Evolutionary conservation across 805 yeast species (phyloP).

Genomic region (Kazachstania viticola): DNA sequence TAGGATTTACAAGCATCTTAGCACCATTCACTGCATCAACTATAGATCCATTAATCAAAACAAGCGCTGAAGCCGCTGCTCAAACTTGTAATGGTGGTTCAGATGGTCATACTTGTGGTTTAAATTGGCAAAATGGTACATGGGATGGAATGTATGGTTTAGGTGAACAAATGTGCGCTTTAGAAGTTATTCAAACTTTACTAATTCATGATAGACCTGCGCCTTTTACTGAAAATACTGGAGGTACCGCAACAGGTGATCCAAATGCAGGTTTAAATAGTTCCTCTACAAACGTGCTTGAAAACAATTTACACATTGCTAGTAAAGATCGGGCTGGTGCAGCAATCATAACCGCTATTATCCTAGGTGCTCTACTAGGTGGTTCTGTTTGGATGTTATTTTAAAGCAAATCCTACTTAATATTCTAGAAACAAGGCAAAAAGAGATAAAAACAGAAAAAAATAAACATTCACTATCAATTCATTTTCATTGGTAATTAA

Average conservation of each 20-base stretch:
- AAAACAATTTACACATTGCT: conserved; percentile 34
- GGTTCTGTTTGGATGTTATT: conserved; percentile 73
- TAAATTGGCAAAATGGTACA: conserved; percentile 45
- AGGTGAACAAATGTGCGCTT: conserved; percentile 70
- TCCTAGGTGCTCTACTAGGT: conserved; percentile 47
- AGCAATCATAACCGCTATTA: conserved; percentile 71
- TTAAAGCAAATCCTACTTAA: conserved; percentile 14
- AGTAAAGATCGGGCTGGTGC: conserved; percentile 79
- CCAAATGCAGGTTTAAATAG: conserved; percentile 37
- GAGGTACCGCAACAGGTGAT: conserved; percentile 48
- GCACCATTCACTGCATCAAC: conserved; percentile 37
- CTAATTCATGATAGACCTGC: conserved; percentile 35
- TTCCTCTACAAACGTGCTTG: conserved; percentile 27
- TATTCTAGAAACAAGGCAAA: no score
- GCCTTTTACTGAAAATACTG: conserved; percentile 41
- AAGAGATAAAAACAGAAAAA: background rate
- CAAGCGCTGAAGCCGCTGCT: conserved; percentile 60
- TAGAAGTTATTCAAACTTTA: conserved; percentile 48
- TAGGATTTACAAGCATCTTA: conserved; percentile 45
- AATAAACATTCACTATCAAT: conserved; percentile 1
- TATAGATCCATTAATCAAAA: conserved; percentile 32
- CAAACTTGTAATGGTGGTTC: conserved; percentile 60
- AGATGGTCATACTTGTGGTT: conserved; percentile 70
- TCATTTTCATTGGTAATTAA: no score
- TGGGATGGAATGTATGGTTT: conserved; percentile 62